A percentile compares a stretch with the other conserved stretches of the same genome.
Conservation (phyloP, 441 rosid genomes). For the Populus trichocarpa region DNA sequence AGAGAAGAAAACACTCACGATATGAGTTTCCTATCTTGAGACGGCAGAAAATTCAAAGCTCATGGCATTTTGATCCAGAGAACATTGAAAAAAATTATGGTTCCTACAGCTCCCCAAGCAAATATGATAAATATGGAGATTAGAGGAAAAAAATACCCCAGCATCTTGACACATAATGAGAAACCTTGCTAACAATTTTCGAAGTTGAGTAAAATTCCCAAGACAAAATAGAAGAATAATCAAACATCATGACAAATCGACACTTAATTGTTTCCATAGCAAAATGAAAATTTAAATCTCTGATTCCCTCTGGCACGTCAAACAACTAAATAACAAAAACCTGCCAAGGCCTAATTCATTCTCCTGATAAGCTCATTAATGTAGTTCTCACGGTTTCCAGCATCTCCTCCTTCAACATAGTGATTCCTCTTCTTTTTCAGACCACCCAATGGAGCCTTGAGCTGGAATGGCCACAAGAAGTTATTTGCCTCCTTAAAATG, state of each 20-base stretch:
- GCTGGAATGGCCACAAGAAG: slow-evolving; percentile 73
- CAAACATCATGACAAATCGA: background rate
- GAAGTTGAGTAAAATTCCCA: background rate
- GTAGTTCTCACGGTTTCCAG: slow-evolving; percentile 65
- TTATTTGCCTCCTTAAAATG: slow-evolving; percentile 76
- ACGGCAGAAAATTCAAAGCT: background rate
- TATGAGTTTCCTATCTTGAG: too few species aligned
- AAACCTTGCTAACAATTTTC: background rate
- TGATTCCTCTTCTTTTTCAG: slow-evolving; percentile 72
- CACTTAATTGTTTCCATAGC: background rate
- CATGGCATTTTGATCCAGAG: background rate
- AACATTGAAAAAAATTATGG: background rate
- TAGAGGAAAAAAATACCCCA: background rate
- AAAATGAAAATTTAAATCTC: background rate
- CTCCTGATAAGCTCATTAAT: slow-evolving; percentile 66
- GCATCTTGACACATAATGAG: background rate
- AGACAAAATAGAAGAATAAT: background rate
- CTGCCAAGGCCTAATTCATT: slow-evolving; percentile 42
- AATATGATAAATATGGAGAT: background rate
- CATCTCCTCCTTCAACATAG: slow-evolving; percentile 79
- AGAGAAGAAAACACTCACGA: background rate
- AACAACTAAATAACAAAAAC: background rate
- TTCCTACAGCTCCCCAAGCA: background rate
- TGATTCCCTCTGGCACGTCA: background rate
- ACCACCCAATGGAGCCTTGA: slow-evolving; percentile 73